Conservation (phyloP, 2,329 filamentous ascomycete genomes). For the Fusarium protoensiforme region DNA sequence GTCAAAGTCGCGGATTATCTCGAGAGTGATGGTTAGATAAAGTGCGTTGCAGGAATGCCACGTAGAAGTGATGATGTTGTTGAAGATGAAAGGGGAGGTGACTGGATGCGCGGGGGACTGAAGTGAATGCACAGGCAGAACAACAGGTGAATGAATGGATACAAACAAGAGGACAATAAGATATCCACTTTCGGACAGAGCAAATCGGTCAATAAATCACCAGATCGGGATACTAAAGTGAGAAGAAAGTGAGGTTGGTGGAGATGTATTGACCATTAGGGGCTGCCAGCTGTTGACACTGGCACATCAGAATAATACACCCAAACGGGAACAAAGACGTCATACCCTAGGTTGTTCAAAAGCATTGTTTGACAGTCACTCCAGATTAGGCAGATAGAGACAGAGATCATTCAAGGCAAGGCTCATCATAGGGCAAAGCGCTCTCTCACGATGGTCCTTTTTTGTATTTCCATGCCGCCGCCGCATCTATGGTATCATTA, state of each 20-base stretch:
- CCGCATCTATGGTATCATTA: conserved; percentile 53
- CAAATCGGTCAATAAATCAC: background rate
- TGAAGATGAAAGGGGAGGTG: background rate
- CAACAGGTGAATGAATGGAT: background rate
- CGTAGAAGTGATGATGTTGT: background rate
- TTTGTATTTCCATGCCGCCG: conserved; percentile 44
- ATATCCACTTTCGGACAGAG: background rate
- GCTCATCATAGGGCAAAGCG: conserved; percentile 33
- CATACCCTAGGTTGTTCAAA: background rate
- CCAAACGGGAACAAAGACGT: background rate
- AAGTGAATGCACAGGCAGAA: background rate
- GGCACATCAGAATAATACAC: conserved; percentile 11
- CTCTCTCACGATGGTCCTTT: conserved; percentile 40
- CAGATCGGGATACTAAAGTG: background rate
- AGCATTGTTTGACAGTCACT: background rate
- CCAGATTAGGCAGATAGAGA: background rate
- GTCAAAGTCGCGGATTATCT: background rate
- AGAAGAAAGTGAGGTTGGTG: background rate
- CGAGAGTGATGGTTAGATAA: background rate
- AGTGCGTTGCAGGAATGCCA: background rate
- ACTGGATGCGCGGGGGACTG: background rate
- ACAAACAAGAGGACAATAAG: background rate
- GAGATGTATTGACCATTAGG: background rate
- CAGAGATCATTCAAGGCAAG: background rate
- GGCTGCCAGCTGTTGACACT: conserved; percentile 10